A percentile compares a stretch with the other conserved stretches of the same genome.
Evolutionary conservation across 306 rosid genomes (phyloP).

Genomic region (Sicyos baderoa): DNA sequence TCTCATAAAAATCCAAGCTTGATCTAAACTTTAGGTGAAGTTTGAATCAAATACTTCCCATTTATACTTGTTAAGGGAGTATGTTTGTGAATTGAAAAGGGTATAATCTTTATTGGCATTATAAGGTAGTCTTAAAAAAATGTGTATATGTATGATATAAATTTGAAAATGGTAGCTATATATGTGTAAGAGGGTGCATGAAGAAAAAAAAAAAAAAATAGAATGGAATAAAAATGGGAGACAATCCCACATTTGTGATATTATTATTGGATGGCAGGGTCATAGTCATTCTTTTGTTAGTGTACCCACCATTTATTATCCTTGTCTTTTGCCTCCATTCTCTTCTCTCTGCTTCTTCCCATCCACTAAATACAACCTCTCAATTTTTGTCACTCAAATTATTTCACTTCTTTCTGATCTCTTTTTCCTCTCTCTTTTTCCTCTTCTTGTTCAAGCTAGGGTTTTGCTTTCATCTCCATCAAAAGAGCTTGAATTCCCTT

Average conservation of each 20-base stretch:
- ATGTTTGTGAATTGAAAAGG: neutral
- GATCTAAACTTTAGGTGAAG: neutral
- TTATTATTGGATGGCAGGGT: conserved; percentile 61
- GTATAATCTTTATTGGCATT: too few species aligned
- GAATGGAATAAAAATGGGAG: conserved; percentile 47
- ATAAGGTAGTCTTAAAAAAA: neutral
- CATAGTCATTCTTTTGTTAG: conserved; percentile 75
- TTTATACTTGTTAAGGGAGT: neutral
- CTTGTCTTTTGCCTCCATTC: conserved; percentile 49
- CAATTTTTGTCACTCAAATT: conserved; percentile 43
- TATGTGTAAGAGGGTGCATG: too few species aligned
- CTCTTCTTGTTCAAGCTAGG: neutral
- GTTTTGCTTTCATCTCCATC: conserved; percentile 21
- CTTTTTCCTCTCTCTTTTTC: neutral
- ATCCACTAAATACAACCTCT: conserved; percentile 55
- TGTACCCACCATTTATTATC: conserved; percentile 83
- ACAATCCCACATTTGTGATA: conserved; percentile 50
- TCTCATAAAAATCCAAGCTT: too few species aligned
- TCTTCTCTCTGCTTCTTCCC: conserved; percentile 67
- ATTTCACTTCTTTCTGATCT: conserved; percentile 2
- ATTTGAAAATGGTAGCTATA: neutral
- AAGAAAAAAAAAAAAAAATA: conserved; percentile 28
- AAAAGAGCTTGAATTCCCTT: neutral
- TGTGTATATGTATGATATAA: too few species aligned
- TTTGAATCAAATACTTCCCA: too few species aligned